These are phyloP conservation scores for Elongisporangium anandrum DNA, from an alignment of 352 stramenopile genomes.

Conservation along the genomic window DNA sequence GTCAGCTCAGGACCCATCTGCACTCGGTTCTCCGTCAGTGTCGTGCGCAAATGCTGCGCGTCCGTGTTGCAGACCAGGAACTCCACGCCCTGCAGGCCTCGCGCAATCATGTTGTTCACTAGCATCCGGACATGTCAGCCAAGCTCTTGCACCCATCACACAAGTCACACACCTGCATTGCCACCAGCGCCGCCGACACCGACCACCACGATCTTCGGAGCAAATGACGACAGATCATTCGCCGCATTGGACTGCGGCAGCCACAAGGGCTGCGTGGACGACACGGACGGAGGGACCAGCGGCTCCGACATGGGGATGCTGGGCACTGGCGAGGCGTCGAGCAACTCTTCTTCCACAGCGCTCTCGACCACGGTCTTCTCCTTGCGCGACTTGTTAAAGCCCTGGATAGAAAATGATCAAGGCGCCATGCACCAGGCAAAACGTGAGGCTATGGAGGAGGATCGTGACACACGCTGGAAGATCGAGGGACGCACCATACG, in stretches of 20 bases:
- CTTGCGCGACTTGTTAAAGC: slow-evolving; percentile 54
- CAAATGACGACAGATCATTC: slow-evolving; percentile 68
- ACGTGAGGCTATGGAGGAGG: not conserved
- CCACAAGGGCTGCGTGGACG: slow-evolving; percentile 71
- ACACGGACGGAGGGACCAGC: slow-evolving; percentile 30
- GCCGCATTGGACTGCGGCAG: slow-evolving; percentile 59
- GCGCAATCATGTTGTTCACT: slow-evolving; percentile 90
- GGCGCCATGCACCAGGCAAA: not conserved
- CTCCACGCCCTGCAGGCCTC: slow-evolving; percentile 76
- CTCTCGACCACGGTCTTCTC: slow-evolving; percentile 15
- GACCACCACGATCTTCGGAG: slow-evolving; percentile 84
- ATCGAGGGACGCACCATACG: slow-evolving; percentile 41
- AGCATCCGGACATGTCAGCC: not conserved
- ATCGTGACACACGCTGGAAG: slow-evolving; percentile 1
- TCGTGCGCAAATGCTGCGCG: slow-evolving; percentile 87
- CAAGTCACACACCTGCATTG: slow-evolving; percentile 76
- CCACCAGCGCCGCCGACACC: slow-evolving; percentile 84
- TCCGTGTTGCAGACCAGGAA: slow-evolving; percentile 92
- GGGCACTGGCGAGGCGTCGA: slow-evolving; percentile 3
- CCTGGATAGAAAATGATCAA: slow-evolving; percentile 17
- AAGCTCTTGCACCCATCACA: no score
- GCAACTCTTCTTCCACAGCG: not conserved
- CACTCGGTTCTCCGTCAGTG: slow-evolving; percentile 87
- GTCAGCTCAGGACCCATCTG: slow-evolving; percentile 88
- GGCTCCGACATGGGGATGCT: slow-evolving; percentile 15